These are phyloP conservation scores for Spencermartinsiella europaea DNA, from an alignment of 805 yeast species.

Conservation along the genomic window DNA sequence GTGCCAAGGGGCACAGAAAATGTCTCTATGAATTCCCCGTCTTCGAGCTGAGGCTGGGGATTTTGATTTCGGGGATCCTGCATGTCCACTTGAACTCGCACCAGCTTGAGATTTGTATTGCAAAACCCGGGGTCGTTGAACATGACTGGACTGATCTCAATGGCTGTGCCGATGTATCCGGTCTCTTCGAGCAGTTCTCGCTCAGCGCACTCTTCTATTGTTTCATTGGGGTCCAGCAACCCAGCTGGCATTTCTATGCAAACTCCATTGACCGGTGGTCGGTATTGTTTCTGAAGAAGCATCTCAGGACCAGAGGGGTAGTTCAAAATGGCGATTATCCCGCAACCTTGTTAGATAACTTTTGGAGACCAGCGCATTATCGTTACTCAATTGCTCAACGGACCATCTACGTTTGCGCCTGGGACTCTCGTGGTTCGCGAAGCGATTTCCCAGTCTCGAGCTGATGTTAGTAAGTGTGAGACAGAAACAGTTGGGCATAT, in stretches of 20 bases:
- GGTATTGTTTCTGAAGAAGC: slow-evolving; percentile 79
- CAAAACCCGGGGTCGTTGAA: slow-evolving; percentile 80
- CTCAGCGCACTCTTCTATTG: slow-evolving; percentile 71
- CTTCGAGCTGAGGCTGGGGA: slow-evolving; percentile 77
- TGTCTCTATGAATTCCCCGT: slow-evolving; percentile 88
- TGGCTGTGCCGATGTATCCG: slow-evolving; percentile 71
- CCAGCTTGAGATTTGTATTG: slow-evolving; percentile 78
- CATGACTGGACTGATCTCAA: slow-evolving; percentile 43
- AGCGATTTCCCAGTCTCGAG: slow-evolving; percentile 88
- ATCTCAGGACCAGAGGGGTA: slow-evolving; percentile 46
- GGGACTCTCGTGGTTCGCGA: slow-evolving; percentile 67
- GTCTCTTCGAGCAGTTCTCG: slow-evolving; percentile 91
- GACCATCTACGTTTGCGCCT: slow-evolving; percentile 66
- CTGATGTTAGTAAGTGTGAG: slow-evolving; percentile 11
- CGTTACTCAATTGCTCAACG: background rate
- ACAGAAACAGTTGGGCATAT: background rate
- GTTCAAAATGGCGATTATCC: slow-evolving; percentile 68
- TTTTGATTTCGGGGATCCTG: slow-evolving; percentile 55
- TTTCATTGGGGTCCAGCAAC: slow-evolving; percentile 76
- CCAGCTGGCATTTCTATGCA: slow-evolving; percentile 97
- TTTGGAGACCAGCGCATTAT: background rate
- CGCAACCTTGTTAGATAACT: slow-evolving; percentile 46
- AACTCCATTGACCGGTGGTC: slow-evolving; percentile 88
- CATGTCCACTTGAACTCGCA: slow-evolving; percentile 73
- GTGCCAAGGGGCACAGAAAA: slow-evolving; percentile 56